phyloP scores from a whole-genome alignment of 495 filamentous ascomycete genomes.

The Aspergillus taichungensis region DNA sequence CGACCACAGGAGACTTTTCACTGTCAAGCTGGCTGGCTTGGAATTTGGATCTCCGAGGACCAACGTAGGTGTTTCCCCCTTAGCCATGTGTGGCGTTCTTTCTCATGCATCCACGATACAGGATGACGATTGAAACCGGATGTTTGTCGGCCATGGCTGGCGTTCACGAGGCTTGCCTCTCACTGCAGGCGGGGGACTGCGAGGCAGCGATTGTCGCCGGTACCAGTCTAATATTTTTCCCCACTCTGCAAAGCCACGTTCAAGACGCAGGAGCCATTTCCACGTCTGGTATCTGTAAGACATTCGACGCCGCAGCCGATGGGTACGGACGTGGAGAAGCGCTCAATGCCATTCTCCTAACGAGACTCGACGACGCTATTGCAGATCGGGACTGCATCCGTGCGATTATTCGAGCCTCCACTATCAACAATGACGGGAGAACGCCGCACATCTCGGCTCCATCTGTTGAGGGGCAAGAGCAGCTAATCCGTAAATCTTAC shows the following conservation, averaged over 20 bases:
- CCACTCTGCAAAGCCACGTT: slow-evolving; percentile 3
- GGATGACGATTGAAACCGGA: slow-evolving; percentile 33
- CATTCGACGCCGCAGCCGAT: slow-evolving; percentile 14
- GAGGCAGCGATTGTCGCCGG: slow-evolving; percentile 24
- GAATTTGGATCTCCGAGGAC: no score
- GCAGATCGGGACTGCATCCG: slow-evolving; percentile 30
- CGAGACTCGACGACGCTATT: slow-evolving; percentile 23
- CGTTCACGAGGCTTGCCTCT: slow-evolving; percentile 23
- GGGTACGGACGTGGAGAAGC: slow-evolving; percentile 40
- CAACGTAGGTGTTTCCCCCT: no score
- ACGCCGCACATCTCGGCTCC: slow-evolving; percentile 48
- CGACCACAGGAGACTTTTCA: no score
- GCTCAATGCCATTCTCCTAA: slow-evolving; percentile 24
- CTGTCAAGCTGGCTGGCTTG: no score
- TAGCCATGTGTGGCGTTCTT: no score
- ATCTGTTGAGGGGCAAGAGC: slow-evolving; percentile 42
- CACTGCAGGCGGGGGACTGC: slow-evolving; percentile 24
- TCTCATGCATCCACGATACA: slow-evolving; percentile 2
- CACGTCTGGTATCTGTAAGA: slow-evolving; percentile 7
- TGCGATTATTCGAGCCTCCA: slow-evolving; percentile 29
- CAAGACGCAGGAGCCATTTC: slow-evolving; percentile 18
- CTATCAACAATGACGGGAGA: slow-evolving; percentile 17
- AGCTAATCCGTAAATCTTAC: slow-evolving; percentile 43
- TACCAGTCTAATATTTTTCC: slow-evolving; percentile 29
- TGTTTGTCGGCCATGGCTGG: slow-evolving; percentile 34